phyloP scores from a whole-genome alignment of 2,329 filamentous ascomycete species.

The Fusarium guadeloupense region DNA sequence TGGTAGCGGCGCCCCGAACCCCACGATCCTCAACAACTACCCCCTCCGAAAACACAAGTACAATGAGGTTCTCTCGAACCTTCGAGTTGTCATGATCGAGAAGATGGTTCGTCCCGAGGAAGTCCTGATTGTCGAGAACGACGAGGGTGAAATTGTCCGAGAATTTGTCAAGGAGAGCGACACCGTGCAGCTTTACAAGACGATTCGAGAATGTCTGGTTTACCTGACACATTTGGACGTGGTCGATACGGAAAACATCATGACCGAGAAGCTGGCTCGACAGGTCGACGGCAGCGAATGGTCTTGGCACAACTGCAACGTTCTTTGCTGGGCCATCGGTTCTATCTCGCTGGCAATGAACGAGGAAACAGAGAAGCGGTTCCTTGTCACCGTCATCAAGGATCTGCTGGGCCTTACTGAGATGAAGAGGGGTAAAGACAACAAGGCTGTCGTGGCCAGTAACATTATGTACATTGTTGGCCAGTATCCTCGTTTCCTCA shows the following conservation, averaged over 20 bases:
- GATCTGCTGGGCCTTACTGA: constrained; percentile 95
- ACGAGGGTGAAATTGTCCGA: constrained; percentile 97
- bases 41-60: constrained; percentile 98
- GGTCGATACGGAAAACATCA: constrained; percentile 96
- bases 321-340: constrained; percentile 98
- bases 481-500: constrained; percentile 96
- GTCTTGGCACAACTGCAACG: constrained; percentile 99
- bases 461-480: constrained; percentile 99
- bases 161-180: constrained; percentile 99
- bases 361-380: constrained; percentile 98
- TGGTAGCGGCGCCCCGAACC: constrained; percentile 85
- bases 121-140: constrained; percentile 98
- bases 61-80: constrained; percentile 89
- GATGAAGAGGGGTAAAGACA: constrained; percentile 99
- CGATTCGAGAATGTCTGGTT: constrained; percentile 94
- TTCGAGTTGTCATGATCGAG: constrained; percentile 98
- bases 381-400: constrained; percentile 98
- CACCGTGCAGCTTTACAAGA: constrained; percentile 99
- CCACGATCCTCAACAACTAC: constrained; percentile 85
- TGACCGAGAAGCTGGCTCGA: constrained; percentile 96
- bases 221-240: constrained; percentile 98
- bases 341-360: constrained; percentile 99
- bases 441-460: constrained; percentile 97
- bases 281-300: constrained; percentile 96
- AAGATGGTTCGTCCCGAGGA: constrained; percentile 99